Base-by-base conservation (phyloP, 1,139 yeast species). In the Sugiyamaella xylanicola region DNA sequence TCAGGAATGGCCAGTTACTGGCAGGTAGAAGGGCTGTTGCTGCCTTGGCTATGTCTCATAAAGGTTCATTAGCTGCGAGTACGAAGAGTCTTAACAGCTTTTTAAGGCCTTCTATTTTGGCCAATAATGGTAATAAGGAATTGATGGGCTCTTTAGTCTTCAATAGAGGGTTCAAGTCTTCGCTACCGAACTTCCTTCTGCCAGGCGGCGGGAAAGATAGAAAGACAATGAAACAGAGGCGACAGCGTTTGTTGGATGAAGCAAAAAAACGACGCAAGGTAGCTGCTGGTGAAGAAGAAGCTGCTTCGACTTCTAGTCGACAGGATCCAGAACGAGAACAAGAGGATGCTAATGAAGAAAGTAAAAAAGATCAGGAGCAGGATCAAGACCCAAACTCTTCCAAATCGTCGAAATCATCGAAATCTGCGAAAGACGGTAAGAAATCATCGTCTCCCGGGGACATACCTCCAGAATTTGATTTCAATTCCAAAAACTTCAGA, bases 391-490 rank as follows among this genome's bases (percentile, higher is more conserved):
- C n/a, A n/a, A 21, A 21, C n/a, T n/a, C n/a, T n/a, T n/a, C 15
- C 20, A 25, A 25, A 5, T 25, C 29, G 29, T 5, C 41, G 8
- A 21, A 53, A 15, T 25, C 21, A 9, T 27, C 51, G 16, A 37
- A 48, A 22, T 27, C 25, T n/a, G 51, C 56, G n/a, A 50, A 51
- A 32, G 56, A 50, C 8, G 46, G 52, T 19, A 47, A 48, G 41
- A 52, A 39, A 49, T 35, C 42, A 15, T 40, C 56, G 16, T 19
- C 48, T 7, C 20, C 36, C 17, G 39, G 47, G 8, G 39, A 50
- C 17, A 41, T 58, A 58, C 63, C 63, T 13, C 64, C 63, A 7
- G 63, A 62, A 19, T 60, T 60, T 46, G 60, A 61, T 29, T 59
- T 59, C 51, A 59, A 59, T 51, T 53, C 56, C n/a, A 59, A 60